Evolutionary conservation across 495 filamentous ascomycete species (phyloP), one percentile per base, ranked within the genome.

Genomic region (Penicillium goetzii): DNA sequence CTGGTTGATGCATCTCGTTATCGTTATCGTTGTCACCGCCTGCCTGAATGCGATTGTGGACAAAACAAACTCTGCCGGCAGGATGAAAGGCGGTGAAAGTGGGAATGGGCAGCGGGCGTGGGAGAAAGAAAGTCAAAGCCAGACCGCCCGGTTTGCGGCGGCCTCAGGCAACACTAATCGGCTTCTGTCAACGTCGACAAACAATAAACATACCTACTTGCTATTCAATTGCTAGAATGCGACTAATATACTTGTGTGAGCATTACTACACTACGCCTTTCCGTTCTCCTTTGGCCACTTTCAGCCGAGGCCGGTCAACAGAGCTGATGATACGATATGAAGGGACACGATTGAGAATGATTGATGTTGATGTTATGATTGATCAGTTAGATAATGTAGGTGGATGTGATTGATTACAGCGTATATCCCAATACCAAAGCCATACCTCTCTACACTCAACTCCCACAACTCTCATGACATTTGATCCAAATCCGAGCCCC

Each of bases 1-100:
- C n/a, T n/a, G n/a, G n/a, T 17, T 25, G 41, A 47, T 49, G 49
- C 58, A 26, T 49, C 34, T 60, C 23, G 62, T 63, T 68, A 68
- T 68, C 66, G 66, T 59, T 65, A 68, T 68, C 62, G 49, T 21
- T 34, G 50, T 36, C 23, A 67, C 64, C 64, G 64, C 64, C 61
- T 67, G 28, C 61, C 34, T 17, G 43, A 52, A 51, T n/a, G n/a
- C n/a, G 30, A 38, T 21, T 23, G 30, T 33, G n/a, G 3, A 55
- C 11, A 55, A 9, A 34, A 36, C 3, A 3, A 50, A 23, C 7
- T 26, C 23, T 9, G n/a, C 38, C 41, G 41, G 41, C 41, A 43
- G 11, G 3, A 9, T 19, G 7, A 43, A 43, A 43, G 9, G 30
- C 30, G 30, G 30, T 32, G 30, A 32, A 8, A 7, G 30, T 32